These are phyloP conservation scores for Bjerkandera adusta DNA, from an alignment of 1,284 basidiomycete genomes.

Conservation along the genomic window DNA sequence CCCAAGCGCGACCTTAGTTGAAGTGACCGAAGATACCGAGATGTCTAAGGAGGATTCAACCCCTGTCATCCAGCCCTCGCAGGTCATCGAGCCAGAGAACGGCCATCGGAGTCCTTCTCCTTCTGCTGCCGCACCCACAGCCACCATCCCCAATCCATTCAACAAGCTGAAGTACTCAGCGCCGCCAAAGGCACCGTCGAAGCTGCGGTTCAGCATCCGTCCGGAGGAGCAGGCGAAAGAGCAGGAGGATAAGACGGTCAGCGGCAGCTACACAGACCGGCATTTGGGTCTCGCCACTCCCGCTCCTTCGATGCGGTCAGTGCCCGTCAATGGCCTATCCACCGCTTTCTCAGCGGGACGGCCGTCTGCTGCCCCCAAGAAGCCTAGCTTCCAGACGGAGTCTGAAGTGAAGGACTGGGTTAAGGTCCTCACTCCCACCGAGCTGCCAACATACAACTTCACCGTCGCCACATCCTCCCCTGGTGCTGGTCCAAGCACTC, in stretches of 20 bases:
- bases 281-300: background rate
- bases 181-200: constrained; percentile 72
- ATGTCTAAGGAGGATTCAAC: constrained; percentile 18
- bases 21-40: constrained; percentile 33
- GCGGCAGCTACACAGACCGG: background rate
- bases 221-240: constrained; percentile 40
- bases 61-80: constrained; percentile 30
- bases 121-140: constrained; percentile 18
- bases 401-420: constrained; percentile 24
- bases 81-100: constrained; percentile 38
- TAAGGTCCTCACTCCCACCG: constrained; percentile 18
- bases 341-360: background rate
- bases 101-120: constrained; percentile 20
- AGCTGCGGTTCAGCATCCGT: constrained; percentile 64
- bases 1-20: constrained; percentile 23
- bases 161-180: constrained; percentile 41
- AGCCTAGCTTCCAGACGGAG: constrained; percentile 14
- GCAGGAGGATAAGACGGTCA: constrained; percentile 6
- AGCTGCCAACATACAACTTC: constrained; percentile 29
- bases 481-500: constrained; percentile 33
- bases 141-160: constrained; percentile 22
- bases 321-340: constrained; percentile 7
- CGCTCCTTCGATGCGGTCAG: background rate
- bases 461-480: constrained; percentile 26
- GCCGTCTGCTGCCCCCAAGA: constrained; percentile 10